phyloP scores from a whole-genome alignment of 345 rosid genomes.

The Stellera chamaejasme region DNA sequence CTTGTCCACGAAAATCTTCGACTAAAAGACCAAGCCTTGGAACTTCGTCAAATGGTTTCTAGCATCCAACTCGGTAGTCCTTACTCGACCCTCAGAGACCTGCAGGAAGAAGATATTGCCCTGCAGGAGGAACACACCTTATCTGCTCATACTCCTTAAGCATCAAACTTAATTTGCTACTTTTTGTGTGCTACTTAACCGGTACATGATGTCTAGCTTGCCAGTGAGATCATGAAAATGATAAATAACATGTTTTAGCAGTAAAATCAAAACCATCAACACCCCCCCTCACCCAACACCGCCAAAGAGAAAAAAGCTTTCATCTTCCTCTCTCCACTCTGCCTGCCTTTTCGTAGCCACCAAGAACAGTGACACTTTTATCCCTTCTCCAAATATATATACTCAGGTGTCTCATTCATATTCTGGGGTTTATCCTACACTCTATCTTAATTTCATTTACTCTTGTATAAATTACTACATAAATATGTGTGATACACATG shows the following conservation, averaged over 20 bases:
- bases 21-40: slow-evolving; percentile 64
- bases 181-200: slow-evolving; percentile 16
- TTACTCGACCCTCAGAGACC: slow-evolving; percentile 36
- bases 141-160: slow-evolving; percentile 18
- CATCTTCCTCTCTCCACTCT: too few relatives aligned
- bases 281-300: background rate
- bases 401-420: too few relatives aligned
- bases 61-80: slow-evolving; percentile 53
- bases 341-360: too few relatives aligned
- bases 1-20: slow-evolving; percentile 52
- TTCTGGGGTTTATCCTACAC: too few relatives aligned
- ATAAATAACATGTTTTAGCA: slow-evolving; percentile 19
- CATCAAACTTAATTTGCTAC: slow-evolving; percentile 5
- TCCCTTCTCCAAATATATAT: too few relatives aligned
- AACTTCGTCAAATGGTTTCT: slow-evolving; percentile 53
- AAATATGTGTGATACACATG: too few relatives aligned
- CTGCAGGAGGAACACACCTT: slow-evolving; percentile 17
- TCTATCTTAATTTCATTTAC: too few relatives aligned
- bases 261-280: background rate
- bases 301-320: too few relatives aligned
- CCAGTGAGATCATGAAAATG: slow-evolving; percentile 10
- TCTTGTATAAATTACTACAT: too few relatives aligned
- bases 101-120: slow-evolving; percentile 28
- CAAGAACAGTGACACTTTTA: too few relatives aligned
- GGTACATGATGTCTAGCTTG: slow-evolving; percentile 16